phyloP scores from a whole-genome alignment of 352 stramenopile genomes.

The Phytophthora macrochlamydospora region DNA sequence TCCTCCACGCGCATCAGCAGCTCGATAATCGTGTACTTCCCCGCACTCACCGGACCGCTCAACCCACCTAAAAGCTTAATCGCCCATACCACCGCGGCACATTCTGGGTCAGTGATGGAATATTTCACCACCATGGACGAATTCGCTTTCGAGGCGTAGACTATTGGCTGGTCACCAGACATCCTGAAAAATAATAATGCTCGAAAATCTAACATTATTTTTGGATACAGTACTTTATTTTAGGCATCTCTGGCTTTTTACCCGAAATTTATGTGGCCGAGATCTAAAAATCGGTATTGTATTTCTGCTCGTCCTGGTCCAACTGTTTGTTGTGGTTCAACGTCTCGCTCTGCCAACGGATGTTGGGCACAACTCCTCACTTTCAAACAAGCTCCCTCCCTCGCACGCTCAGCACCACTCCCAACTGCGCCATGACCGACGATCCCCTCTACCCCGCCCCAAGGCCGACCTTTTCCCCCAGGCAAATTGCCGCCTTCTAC shows the following conservation, averaged over 20 bases:
- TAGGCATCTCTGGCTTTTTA: background rate
- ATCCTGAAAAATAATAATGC: slow-evolving; percentile 13
- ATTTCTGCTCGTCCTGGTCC: too few species aligned
- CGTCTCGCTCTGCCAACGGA: background rate
- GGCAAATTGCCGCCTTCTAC: slow-evolving; percentile 4
- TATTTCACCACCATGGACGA: background rate
- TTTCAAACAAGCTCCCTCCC: slow-evolving; percentile 5
- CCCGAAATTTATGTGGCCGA: slow-evolving; percentile 2
- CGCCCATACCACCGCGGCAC: too few species aligned
- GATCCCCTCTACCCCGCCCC: slow-evolving; percentile 8
- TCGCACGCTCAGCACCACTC: background rate
- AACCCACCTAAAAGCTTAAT: too few species aligned
- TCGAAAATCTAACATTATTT: slow-evolving; percentile 10
- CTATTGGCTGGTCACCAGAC: background rate
- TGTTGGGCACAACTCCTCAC: background rate
- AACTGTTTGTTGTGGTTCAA: background rate
- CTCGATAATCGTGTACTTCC: too few species aligned
- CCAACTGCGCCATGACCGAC: slow-evolving; percentile 2
- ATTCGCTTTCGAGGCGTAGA: background rate
- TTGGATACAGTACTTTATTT: slow-evolving; percentile 8
- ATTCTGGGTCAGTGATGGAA: background rate
- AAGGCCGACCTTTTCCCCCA: background rate
- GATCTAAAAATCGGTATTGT: background rate
- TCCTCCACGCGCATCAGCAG: too few species aligned
- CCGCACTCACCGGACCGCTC: too few species aligned